A percentile compares a stretch with the other conserved stretches of the same genome.
Conservation (phyloP, 768 basidiomycete species). For the Lyophyllum atratum region DNA sequence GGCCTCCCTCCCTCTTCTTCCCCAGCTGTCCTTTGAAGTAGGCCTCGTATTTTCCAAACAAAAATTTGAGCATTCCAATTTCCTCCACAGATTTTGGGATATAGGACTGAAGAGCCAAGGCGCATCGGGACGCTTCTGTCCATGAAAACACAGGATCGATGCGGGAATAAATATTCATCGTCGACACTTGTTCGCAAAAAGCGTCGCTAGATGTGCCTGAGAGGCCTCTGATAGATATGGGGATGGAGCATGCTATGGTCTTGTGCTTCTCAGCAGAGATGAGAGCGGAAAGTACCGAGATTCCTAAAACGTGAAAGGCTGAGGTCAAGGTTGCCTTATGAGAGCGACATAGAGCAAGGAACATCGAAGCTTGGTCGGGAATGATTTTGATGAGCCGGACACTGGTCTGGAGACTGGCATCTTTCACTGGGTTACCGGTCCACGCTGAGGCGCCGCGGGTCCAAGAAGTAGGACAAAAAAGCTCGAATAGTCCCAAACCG, state of each 20-base stretch:
- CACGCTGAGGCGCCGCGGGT: slow-evolving; percentile 24
- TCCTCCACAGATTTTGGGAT: slow-evolving; percentile 19
- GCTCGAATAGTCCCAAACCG: slow-evolving; percentile 20
- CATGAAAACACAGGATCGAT: slow-evolving; percentile 31
- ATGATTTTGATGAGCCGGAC: slow-evolving; percentile 27
- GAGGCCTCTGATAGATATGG: slow-evolving; percentile 34
- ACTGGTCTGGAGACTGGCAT: slow-evolving; percentile 18
- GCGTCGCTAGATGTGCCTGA: slow-evolving; percentile 25
- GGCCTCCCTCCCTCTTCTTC: slow-evolving; percentile 29
- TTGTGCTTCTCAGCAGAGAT: slow-evolving; percentile 14
- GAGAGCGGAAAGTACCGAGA: slow-evolving; percentile 27
- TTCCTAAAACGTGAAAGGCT: slow-evolving; percentile 28
- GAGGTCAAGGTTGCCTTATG: slow-evolving; percentile 35
- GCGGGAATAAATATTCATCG: slow-evolving; percentile 19
- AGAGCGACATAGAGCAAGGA: slow-evolving; percentile 27
- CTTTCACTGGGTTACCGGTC: slow-evolving; percentile 29
- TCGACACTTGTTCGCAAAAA: slow-evolving; percentile 36
- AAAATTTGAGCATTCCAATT: slow-evolving; percentile 33
- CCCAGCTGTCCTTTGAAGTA: slow-evolving; percentile 31
- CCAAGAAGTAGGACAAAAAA: slow-evolving; percentile 32
- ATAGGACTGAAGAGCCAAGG: slow-evolving; percentile 24
- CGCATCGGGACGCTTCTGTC: slow-evolving; percentile 29
- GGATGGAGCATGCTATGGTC: slow-evolving; percentile 23
- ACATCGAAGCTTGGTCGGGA: slow-evolving; percentile 17
- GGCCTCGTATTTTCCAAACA: slow-evolving; percentile 30